Evolutionary conservation across 2,329 filamentous ascomycete species (phyloP), one percentile per base, ranked within the genome.

Genomic region (Pseudogymnoascus sp.): DNA sequence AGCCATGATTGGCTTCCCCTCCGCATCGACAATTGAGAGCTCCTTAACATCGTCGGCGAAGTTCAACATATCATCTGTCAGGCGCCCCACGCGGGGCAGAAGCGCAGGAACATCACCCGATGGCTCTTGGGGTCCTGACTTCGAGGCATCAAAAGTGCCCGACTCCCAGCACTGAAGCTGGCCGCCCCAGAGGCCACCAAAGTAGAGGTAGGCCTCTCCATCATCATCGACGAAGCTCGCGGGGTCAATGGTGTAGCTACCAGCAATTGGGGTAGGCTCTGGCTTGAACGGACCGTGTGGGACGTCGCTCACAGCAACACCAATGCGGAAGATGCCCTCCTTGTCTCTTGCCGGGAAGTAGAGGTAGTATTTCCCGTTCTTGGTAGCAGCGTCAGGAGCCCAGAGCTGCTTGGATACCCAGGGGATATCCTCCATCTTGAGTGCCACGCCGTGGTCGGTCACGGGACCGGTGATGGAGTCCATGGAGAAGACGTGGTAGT

Each of bases 391-490:
- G 74, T 93, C 89, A 14, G 90, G 89, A 0, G 89, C 89, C 89
- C 89, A 93, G 60, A 92, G 81, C 74, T 93, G 89, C 76, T 90
- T 90, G 28, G 82, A 85, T 0, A 86, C 89, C 89, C 89, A 93
- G 31, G 89, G 88, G 34, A 93, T 79, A 70, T 90, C 85, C 60
- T 83, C 79, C 50, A 82, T 78, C 62, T 79, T 80, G 42, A 93
- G 82, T 12, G 82, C 88, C 59, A 89, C 79, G 70, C 89, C 89
- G 76, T 92, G 89, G 77, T 92, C 89, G 18, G 81, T 86, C 2
- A 91, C 87, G 16, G 79, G 78, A 0, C 79, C 78, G 65, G 80
- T 81, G 23, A 84, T 77, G 1, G 81, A 78, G 63, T 84, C 81
- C 64, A 84, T 75, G 28, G 77, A 78, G 75, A 92, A 87, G 73